These are phyloP conservation scores for Mitragyna speciosa DNA, from an alignment of 257 asterid genomes.

Conservation along the genomic window DNA sequence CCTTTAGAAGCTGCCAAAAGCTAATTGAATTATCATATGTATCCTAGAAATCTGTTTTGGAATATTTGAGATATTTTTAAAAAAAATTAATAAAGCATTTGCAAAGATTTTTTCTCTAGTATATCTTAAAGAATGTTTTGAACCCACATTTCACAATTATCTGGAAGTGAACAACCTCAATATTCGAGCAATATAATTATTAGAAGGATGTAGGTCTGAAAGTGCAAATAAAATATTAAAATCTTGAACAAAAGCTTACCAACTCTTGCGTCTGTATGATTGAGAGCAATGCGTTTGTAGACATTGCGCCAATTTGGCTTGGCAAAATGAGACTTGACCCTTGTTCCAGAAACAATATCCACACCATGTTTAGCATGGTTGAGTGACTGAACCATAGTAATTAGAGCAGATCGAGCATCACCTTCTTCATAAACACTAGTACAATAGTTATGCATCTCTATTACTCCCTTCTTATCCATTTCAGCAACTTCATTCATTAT, in stretches of 20 bases:
- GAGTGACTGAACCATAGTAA: constrained; percentile 80
- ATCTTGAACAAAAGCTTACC: constrained; percentile 42
- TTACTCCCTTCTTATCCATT: constrained; percentile 63
- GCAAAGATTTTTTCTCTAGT: too few species aligned
- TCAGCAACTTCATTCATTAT: constrained; percentile 87
- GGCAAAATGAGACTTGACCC: constrained; percentile 87
- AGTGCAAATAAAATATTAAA: background rate
- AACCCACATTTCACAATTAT: too few species aligned
- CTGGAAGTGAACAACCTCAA: background rate
- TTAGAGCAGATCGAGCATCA: constrained; percentile 84
- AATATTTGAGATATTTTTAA: too few species aligned
- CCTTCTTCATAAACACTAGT: constrained; percentile 89
- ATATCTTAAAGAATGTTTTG: too few species aligned
- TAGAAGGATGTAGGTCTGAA: too few species aligned
- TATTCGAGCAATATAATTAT: background rate
- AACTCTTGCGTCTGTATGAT: constrained; percentile 56
- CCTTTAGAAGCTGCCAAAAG: background rate
- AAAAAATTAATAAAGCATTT: too few species aligned
- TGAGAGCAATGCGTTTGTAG: constrained; percentile 67
- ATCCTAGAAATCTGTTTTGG: background rate
- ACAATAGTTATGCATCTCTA: constrained; percentile 90
- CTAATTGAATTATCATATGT: background rate
- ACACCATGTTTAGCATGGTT: constrained; percentile 82
- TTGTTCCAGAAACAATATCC: constrained; percentile 78
- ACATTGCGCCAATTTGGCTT: constrained; percentile 86